A percentile compares a stretch with the other conserved stretches of the same genome.
Conservation (phyloP, 176 grass and related monocot genomes). For the Oryza longistaminata region DNA sequence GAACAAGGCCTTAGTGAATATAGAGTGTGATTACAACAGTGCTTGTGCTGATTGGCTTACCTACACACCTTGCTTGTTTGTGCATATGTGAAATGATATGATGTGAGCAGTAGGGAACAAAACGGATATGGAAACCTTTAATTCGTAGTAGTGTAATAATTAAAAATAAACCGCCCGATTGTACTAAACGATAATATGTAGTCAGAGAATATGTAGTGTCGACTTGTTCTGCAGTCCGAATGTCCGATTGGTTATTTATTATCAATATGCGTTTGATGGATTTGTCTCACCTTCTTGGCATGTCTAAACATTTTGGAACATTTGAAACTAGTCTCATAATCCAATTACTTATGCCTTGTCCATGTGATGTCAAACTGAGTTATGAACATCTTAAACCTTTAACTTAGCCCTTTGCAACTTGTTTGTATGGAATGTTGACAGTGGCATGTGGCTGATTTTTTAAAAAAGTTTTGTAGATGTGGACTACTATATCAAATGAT, state of each 20-base stretch:
- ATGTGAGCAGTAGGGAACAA: conserved; percentile 13
- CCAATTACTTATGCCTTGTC: background rate
- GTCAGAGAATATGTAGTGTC: background rate
- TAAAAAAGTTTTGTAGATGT: background rate
- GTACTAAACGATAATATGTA: background rate
- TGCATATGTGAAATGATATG: background rate
- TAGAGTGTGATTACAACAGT: background rate
- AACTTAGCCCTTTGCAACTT: background rate
- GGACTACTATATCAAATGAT: background rate
- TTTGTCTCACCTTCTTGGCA: background rate
- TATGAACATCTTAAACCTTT: background rate
- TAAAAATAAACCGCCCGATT: background rate
- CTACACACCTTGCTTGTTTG: background rate
- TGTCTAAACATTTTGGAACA: background rate
- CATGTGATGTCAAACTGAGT: background rate
- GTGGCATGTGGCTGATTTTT: background rate
- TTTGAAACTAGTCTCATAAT: background rate
- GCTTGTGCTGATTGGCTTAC: background rate
- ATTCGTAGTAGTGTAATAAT: background rate
- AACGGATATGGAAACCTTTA: background rate
- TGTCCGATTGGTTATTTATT: conserved; percentile 8
- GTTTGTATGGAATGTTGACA: background rate
- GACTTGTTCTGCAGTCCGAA: background rate
- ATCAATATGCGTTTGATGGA: background rate
- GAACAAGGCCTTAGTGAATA: too few species aligned